phyloP scores from a whole-genome alignment of 805 yeast species.

The Saccharomyces paradoxus region DNA sequence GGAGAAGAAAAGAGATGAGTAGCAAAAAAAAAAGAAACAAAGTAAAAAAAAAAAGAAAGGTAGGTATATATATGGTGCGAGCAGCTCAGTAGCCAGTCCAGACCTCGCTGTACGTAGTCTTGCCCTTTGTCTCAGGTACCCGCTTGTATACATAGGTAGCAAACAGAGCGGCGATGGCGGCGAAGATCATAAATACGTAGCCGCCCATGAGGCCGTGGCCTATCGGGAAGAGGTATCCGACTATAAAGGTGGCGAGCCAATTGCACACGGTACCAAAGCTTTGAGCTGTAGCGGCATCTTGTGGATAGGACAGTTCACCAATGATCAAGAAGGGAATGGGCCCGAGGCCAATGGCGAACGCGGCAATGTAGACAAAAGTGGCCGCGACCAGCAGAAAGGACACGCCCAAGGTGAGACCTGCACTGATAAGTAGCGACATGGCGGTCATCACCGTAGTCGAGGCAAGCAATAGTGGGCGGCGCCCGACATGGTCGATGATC shows the following conservation, averaged over 20 bases:
- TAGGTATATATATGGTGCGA: no score
- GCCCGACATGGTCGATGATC: constrained; percentile 65
- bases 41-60: no score
- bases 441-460: constrained; percentile 66
- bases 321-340: constrained; percentile 90
- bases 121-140: constrained; percentile 19
- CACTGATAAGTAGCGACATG: constrained; percentile 53
- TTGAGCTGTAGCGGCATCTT: constrained; percentile 80
- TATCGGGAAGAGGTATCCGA: constrained; percentile 76
- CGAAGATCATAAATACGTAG: constrained; percentile 65
- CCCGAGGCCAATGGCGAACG: constrained; percentile 88
- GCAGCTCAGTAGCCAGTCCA: constrained; percentile 11
- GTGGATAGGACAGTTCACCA: constrained; percentile 78
- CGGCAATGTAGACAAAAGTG: constrained; percentile 64
- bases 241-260: constrained; percentile 81
- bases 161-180: constrained; percentile 46
- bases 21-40: background rate
- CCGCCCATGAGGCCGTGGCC: constrained; percentile 63
- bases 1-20: background rate
- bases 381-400: constrained; percentile 50
- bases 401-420: constrained; percentile 48
- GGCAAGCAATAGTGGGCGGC: constrained; percentile 59
- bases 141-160: constrained; percentile 32
- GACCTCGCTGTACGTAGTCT: constrained; percentile 12
- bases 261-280: constrained; percentile 86